phyloP scores from a whole-genome alignment of 169 alveolate genomes.

The Perkinsus chesapeaki region DNA sequence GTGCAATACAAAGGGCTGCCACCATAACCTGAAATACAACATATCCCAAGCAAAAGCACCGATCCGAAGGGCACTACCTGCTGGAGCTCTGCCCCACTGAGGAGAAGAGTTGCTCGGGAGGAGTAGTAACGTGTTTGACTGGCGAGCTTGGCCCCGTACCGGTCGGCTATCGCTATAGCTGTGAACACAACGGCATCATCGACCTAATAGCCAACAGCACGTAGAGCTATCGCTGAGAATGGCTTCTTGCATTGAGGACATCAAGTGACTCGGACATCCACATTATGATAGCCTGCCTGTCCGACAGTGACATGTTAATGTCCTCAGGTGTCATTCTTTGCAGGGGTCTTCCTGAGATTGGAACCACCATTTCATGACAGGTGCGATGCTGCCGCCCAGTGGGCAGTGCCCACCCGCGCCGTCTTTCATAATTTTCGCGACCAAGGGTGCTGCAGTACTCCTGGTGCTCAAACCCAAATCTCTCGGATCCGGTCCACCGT shows the following conservation, averaged over 20 bases:
- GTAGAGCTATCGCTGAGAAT: neutral
- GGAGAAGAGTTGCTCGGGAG: neutral
- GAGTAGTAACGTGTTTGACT: neutral
- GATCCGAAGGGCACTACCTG: neutral
- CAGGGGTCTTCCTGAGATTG: too few species aligned
- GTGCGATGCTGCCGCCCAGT: too few species aligned
- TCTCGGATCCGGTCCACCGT: neutral
- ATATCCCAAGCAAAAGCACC: neutral
- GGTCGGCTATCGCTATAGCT: neutral
- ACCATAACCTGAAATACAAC: neutral
- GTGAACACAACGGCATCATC: neutral
- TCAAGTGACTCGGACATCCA: neutral
- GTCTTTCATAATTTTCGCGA: neutral
- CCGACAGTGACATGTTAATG: neutral
- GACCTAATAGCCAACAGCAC: neutral
- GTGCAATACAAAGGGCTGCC: neutral
- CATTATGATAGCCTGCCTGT: neutral
- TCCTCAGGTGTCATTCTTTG: neutral
- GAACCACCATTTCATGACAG: too few species aligned
- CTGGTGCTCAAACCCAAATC: neutral
- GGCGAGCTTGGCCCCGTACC: neutral
- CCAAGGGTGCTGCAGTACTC: neutral
- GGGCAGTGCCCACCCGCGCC: neutral
- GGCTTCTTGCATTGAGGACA: neutral
- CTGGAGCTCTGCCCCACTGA: neutral